Evolutionary conservation across 73 alveolate species (phyloP).

Genomic region (Diophrys sp.): DNA sequence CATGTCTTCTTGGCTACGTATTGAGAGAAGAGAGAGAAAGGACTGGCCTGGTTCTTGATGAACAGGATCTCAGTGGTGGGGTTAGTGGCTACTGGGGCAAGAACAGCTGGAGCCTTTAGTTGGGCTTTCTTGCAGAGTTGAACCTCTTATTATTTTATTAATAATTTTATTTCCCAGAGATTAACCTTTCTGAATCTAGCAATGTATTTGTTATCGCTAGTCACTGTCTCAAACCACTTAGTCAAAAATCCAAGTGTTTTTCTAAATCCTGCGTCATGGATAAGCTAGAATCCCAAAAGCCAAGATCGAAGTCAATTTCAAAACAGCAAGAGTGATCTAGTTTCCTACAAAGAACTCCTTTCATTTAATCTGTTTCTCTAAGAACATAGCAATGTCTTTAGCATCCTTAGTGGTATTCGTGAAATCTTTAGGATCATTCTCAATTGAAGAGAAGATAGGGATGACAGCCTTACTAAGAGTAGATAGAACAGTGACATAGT

Average conservation of each 20-base stretch:
- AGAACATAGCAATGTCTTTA: constrained; percentile 48
- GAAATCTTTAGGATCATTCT: constrained; percentile 9
- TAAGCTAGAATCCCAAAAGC: constrained; percentile 58
- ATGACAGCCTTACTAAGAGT: neutral
- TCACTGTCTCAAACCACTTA: constrained; percentile 65
- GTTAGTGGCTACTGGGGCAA: neutral
- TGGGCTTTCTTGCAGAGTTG: constrained; percentile 21
- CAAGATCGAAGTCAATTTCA: constrained; percentile 65
- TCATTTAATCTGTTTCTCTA: constrained; percentile 66
- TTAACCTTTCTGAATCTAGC: constrained; percentile 28
- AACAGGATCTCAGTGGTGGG: neutral
- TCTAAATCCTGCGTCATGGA: constrained; percentile 72
- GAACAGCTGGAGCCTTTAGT: neutral
- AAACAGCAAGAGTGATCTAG: constrained; percentile 87
- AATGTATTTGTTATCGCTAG: constrained; percentile 27
- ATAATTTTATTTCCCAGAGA: no score
- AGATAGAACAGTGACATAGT: neutral
- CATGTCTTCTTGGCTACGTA: neutral
- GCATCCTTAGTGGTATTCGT: constrained; percentile 47
- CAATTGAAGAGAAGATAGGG: neutral
- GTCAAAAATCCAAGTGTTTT: constrained; percentile 58
- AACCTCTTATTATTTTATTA: no score
- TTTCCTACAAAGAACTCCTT: constrained; percentile 81
- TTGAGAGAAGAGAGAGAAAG: neutral
- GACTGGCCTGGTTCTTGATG: neutral